These are phyloP conservation scores for Fistulinella cinereoalba DNA, from an alignment of 1,284 basidiomycete genomes.

Conservation along the genomic window DNA sequence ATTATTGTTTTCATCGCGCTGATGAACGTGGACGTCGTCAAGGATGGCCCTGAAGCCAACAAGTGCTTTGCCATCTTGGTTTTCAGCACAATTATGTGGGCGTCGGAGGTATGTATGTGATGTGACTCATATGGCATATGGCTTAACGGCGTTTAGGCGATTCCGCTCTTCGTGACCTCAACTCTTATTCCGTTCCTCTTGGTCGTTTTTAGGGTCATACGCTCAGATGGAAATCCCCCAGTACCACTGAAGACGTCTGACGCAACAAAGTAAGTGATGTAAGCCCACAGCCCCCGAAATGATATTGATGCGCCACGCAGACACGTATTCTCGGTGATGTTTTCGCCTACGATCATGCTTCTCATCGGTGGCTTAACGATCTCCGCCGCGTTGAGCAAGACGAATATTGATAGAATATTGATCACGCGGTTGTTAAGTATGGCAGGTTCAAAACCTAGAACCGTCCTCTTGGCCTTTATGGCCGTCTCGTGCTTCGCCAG, in stretches of 20 bases:
- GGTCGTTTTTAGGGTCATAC: conserved; percentile 84
- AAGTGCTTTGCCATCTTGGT: conserved; percentile 89
- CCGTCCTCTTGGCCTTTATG: conserved; percentile 94
- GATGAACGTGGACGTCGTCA: conserved; percentile 58
- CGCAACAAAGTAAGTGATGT: conserved; percentile 72
- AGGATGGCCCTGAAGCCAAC: conserved; percentile 73
- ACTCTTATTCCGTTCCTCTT: conserved; percentile 86
- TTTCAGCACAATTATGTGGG: conserved; percentile 95
- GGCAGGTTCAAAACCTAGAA: conserved; percentile 85
- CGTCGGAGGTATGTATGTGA: conserved; percentile 73
- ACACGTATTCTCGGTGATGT: conserved; percentile 76
- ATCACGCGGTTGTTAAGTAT: conserved; percentile 91
- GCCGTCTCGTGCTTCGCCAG: conserved; percentile 95
- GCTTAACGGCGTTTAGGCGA: conserved; percentile 59
- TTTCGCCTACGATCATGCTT: conserved; percentile 94
- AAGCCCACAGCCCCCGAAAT: background rate
- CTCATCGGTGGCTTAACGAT: conserved; percentile 98
- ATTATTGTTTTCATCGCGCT: conserved; percentile 56
- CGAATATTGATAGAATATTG: conserved; percentile 92
- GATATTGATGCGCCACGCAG: conserved; percentile 36
- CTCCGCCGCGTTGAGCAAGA: conserved; percentile 94
- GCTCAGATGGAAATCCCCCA: conserved; percentile 48
- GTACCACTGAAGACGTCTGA: conserved; percentile 60
- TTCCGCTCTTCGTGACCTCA: conserved; percentile 96
- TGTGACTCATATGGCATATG: background rate